A percentile compares a stretch with the other conserved stretches of the same genome.
Conservation (phyloP, 2,329 filamentous ascomycete genomes). For the Pseudocercospora vitis region DNA sequence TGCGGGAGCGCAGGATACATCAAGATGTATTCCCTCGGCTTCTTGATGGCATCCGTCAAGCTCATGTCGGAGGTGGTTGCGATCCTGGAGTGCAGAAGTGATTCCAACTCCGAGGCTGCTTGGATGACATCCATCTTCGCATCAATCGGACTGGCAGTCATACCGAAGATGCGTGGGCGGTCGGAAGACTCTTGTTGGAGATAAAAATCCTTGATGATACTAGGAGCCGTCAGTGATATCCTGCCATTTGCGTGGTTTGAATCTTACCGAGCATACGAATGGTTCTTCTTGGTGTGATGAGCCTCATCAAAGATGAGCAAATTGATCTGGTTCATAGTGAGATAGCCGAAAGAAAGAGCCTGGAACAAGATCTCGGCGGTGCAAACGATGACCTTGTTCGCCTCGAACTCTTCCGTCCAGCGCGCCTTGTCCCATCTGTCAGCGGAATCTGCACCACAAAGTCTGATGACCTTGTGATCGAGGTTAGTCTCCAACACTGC, state of each 20-base stretch:
- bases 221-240: slow-evolving; percentile 29
- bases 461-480: slow-evolving; percentile 68
- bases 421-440: slow-evolving; percentile 61
- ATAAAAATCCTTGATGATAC: slow-evolving; percentile 87
- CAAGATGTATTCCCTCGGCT: slow-evolving; percentile 60
- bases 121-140: slow-evolving; percentile 70
- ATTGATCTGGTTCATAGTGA: slow-evolving; percentile 80
- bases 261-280: slow-evolving; percentile 71
- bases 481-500: slow-evolving; percentile 79
- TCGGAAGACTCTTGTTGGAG: slow-evolving; percentile 48
- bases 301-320: slow-evolving; percentile 94
- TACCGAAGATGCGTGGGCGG: slow-evolving; percentile 81
- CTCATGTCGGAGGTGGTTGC: slow-evolving; percentile 68
- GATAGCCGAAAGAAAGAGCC: slow-evolving; percentile 74
- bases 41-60: slow-evolving; percentile 59
- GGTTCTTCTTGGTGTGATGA: slow-evolving; percentile 92
- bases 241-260: not conserved
- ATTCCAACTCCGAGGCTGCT: slow-evolving; percentile 69
- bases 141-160: slow-evolving; percentile 96
- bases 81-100: slow-evolving; percentile 76
- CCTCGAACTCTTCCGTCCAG: slow-evolving; percentile 58
- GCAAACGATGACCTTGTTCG: slow-evolving; percentile 84
- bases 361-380: slow-evolving; percentile 84
- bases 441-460: slow-evolving; percentile 69
- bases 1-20: slow-evolving; percentile 54